phyloP scores from a whole-genome alignment of 805 yeast species.

The Pichia ethanolica region DNA sequence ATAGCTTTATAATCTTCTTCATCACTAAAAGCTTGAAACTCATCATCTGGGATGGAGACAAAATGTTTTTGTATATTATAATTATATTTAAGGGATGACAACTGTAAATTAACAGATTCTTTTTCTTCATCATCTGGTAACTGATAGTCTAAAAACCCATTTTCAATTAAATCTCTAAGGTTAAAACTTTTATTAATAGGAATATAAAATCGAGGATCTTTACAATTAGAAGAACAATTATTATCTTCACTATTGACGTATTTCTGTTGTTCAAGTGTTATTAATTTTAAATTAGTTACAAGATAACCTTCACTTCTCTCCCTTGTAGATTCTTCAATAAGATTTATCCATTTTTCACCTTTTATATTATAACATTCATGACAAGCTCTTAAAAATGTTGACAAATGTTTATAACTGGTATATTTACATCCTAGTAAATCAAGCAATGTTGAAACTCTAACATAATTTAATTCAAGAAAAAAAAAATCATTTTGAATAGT shows the following conservation, averaged over 20 bases:
- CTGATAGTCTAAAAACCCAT: conserved; percentile 2
- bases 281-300: conserved; percentile 2
- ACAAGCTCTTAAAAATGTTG: not conserved
- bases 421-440: conserved; percentile 4
- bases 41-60: not conserved
- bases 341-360: not conserved
- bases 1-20: not conserved
- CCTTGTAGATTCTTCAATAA: not conserved
- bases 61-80: too few species aligned
- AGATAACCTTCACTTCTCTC: conserved; percentile 8
- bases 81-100: too few species aligned
- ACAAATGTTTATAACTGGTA: not conserved
- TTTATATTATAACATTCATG: not conserved
- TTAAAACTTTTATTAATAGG: not conserved
- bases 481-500: not conserved
- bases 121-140: conserved; percentile 3
- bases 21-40: not conserved
- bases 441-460: not conserved
- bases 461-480: conserved; percentile 1
- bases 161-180: conserved; percentile 3
- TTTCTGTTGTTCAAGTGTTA: conserved; percentile 3
- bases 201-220: conserved; percentile 1
- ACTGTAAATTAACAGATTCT: not conserved
- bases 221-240: not conserved
- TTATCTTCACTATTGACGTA: not conserved